Evolutionary conservation across 176 grass and related monocot species (phyloP), one percentile per base, ranked within the genome.

Genomic region (Raddia guianensis): DNA sequence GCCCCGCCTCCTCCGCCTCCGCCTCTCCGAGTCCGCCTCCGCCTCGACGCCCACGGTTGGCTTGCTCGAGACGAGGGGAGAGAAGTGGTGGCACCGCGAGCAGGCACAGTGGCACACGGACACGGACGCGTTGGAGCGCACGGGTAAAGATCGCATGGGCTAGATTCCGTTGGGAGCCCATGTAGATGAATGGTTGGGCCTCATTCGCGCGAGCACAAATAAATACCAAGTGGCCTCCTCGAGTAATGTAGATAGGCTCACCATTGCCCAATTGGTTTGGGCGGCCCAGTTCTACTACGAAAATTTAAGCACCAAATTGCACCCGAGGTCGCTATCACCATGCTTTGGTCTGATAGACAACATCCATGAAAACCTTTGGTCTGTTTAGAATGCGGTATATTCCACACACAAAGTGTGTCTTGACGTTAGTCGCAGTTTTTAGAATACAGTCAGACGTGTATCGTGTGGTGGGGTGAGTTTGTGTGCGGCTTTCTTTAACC

Each of bases 21-120:
- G 11, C 61, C 49, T n/a, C 58, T 56, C 4, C 73, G 40, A 44
- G 46, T 6, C 68, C 6, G 9, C 57, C 20, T 35, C 13, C 56
- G 72, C 16, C 50, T 37, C 32, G 13, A 76, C 76, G 42, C 71
- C 63, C 63, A 48, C 9, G 16, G 37, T 20, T 80, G 40, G 16
- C 48, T 20, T 80, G 40, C 16, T 74, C 59, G 74, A 60, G 67
- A 66, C 4, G 60, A 4, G 49, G 2, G 48, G 58, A 12, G 15
- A 7, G 72, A 89, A 66, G 56, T 89, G 87, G 87, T 72, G 82
- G 82, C 87, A 85, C 10, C 9, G 2, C 44, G 6, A 10, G 45
- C 35, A 37, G 8, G 63, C 32, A 18, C 27, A 27, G 27, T 27
- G 27, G 27, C 27, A 27, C 27, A 27, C 27, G 27, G 27, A 27